Conservation (phyloP, 129 eudicot species). For the Flaveria sonorensis region DNA sequence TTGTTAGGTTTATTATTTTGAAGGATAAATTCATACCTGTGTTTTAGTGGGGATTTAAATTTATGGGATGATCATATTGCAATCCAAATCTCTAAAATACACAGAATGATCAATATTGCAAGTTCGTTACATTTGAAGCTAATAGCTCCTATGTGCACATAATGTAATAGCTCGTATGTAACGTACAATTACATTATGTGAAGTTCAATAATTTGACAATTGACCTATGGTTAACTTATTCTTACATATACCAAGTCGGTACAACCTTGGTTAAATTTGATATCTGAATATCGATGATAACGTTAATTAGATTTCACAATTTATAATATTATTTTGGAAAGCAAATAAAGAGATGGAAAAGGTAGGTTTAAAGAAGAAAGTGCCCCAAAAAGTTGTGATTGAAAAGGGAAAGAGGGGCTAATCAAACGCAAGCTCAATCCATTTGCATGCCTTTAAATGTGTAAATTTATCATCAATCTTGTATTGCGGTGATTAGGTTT, state of each 20-base stretch:
- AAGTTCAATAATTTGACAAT: too few relatives aligned
- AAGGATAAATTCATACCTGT: too few relatives aligned
- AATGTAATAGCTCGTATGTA: too few relatives aligned
- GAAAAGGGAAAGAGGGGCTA: slow-evolving; percentile 1
- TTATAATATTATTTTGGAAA: neutral
- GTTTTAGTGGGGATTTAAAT: too few relatives aligned
- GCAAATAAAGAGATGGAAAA: neutral
- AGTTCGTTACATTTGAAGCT: too few relatives aligned
- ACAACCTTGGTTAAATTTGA: neutral
- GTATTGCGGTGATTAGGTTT: neutral
- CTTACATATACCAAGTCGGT: neutral
- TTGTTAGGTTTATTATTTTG: too few relatives aligned
- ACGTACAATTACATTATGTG: too few relatives aligned
- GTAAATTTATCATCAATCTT: neutral
- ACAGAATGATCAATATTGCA: too few relatives aligned
- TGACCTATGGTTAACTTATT: too few relatives aligned
- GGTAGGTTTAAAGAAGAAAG: neutral
- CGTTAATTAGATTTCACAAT: neutral
- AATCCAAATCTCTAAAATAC: too few relatives aligned
- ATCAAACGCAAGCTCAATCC: neutral
- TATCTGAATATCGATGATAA: neutral
- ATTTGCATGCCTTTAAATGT: neutral
- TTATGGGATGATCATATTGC: too few relatives aligned
- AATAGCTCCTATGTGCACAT: too few relatives aligned
- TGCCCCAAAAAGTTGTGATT: slow-evolving; percentile 1